phyloP scores from a whole-genome alignment of 768 basidiomycete species.

The Trichaptum fuscoviolaceum region DNA sequence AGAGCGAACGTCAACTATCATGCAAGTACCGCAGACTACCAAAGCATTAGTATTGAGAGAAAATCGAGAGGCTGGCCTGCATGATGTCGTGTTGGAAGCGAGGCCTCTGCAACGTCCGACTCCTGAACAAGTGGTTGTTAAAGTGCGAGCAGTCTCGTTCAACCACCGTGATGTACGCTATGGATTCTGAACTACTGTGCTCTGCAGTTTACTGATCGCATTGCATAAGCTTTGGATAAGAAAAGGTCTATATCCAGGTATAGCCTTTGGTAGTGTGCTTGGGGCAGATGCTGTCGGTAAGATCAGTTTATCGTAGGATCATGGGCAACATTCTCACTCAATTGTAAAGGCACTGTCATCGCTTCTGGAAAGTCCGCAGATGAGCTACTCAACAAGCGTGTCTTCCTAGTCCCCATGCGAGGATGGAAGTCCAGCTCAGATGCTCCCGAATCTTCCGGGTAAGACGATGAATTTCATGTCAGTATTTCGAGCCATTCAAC shows the following conservation, averaged over 20 bases:
- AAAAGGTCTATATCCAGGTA: constrained; percentile 60
- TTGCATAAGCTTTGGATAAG: constrained; percentile 64
- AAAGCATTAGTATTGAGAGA: constrained; percentile 45
- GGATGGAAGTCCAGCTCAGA: constrained; percentile 69
- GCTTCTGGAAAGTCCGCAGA: constrained; percentile 51
- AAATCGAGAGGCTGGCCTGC: constrained; percentile 38
- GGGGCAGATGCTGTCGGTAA: constrained; percentile 74
- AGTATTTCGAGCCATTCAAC: constrained; percentile 13
- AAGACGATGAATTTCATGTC: constrained; percentile 18
- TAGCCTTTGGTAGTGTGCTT: constrained; percentile 52
- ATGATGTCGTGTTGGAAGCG: constrained; percentile 53
- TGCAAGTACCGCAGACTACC: constrained; percentile 35
- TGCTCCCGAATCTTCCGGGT: constrained; percentile 59
- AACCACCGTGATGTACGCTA: constrained; percentile 66
- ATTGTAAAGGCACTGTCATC: constrained; percentile 51
- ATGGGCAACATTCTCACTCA: neutral
- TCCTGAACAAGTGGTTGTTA: constrained; percentile 57
- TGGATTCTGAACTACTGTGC: constrained; percentile 6
- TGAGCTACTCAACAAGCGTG: constrained; percentile 52
- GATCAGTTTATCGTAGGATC: constrained; percentile 11
- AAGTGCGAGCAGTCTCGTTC: constrained; percentile 64
- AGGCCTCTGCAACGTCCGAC: constrained; percentile 46
- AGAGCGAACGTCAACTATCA: neutral
- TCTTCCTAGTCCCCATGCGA: constrained; percentile 70
- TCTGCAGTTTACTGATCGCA: constrained; percentile 4